phyloP scores from a whole-genome alignment of 2,329 filamentous ascomycete genomes.

The Trichoderma arundinaceum region DNA sequence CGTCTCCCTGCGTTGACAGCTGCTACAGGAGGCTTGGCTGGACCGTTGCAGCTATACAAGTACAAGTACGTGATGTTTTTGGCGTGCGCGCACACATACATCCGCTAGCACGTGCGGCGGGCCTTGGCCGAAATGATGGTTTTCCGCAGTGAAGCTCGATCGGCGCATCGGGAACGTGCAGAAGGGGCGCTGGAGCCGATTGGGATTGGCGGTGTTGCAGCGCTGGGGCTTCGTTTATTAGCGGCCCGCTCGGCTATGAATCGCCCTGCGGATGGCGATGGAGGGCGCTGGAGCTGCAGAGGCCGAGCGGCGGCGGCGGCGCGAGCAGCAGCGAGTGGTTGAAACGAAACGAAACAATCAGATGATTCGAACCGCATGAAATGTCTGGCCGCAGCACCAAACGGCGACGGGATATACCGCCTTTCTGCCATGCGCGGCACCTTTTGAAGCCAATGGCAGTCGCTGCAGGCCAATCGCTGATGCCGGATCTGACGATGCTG shows the following conservation, averaged over 20 bases:
- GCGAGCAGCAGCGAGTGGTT: neutral
- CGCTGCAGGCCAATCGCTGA: no score
- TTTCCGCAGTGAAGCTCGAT: neutral
- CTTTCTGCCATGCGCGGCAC: neutral
- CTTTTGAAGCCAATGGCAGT: neutral
- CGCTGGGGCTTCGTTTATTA: slow-evolving; percentile 14
- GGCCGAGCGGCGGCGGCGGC: slow-evolving; percentile 15
- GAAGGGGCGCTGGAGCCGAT: neutral
- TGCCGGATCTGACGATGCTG: no score
- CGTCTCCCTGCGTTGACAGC: neutral
- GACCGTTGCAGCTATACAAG: no score
- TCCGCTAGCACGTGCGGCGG: neutral
- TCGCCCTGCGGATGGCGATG: neutral
- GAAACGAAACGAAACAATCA: slow-evolving; percentile 21
- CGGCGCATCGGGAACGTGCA: slow-evolving; percentile 2
- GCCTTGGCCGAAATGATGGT: neutral
- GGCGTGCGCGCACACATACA: neutral
- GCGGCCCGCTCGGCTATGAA: slow-evolving; percentile 25
- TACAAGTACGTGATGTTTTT: no score
- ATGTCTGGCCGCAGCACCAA: neutral
- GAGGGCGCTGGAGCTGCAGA: neutral
- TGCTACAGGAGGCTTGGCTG: neutral
- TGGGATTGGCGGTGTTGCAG: neutral
- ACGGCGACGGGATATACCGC: no score
- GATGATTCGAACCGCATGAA: neutral